A percentile compares a stretch with the other conserved stretches of the same genome.
These are phyloP conservation scores for Saccharum spontaneum DNA, from an alignment of 176 grass and related monocot species.

Conservation along the genomic window DNA sequence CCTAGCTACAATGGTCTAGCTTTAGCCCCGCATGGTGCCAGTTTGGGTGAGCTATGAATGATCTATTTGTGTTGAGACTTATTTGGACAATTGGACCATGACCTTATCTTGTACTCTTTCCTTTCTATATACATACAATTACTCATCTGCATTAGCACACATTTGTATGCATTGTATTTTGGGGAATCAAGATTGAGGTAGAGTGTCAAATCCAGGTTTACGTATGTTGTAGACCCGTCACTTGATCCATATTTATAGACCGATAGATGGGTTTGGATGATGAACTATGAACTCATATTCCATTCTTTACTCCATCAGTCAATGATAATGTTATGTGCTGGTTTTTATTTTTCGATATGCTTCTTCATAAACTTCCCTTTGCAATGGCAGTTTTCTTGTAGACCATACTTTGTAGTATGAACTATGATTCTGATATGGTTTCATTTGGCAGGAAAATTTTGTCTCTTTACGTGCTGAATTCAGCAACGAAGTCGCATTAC, in stretches of 20 bases:
- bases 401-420: background rate
- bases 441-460: conserved; percentile 75
- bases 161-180: background rate
- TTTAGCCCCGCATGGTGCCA: background rate
- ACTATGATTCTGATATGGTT: conserved; percentile 36
- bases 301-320: background rate
- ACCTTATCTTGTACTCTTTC: background rate
- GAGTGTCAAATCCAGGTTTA: conserved; percentile 24
- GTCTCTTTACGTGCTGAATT: conserved; percentile 69
- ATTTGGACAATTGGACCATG: background rate
- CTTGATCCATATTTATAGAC: conserved; percentile 8
- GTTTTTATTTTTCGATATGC: background rate
- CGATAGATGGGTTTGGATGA: background rate
- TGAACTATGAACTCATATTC: conserved; percentile 10
- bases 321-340: background rate
- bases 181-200: conserved; percentile 15
- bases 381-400: background rate
- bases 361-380: conserved; percentile 15
- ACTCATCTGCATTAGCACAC: background rate
- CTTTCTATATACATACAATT: background rate
- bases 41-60: conserved; percentile 18
- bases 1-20: background rate
- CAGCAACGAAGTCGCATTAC: conserved; percentile 84
- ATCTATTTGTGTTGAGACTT: background rate
- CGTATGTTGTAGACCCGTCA: background rate